Evolutionary conservation across 345 rosid genomes (phyloP), one percentile per base, ranked within the genome.

Genomic region (Camelina laxa): DNA sequence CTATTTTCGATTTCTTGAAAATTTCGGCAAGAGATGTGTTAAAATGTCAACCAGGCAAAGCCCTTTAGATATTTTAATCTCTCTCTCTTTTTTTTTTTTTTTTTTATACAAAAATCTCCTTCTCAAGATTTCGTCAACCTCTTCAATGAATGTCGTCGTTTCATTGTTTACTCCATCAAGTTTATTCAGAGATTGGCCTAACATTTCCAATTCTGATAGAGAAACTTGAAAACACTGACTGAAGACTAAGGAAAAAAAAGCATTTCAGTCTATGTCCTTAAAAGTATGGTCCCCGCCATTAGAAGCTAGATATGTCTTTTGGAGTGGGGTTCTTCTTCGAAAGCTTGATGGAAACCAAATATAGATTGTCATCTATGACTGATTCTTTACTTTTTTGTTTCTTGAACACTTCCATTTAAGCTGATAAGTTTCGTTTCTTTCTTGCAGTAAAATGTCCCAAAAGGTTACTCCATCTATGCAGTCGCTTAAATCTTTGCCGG

Each of bases 401-500:
- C 17, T 70, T 38, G 7, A 42, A 48, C 16, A 65, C 16, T 50
- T 56, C 15, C 47, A 20, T 72, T 31, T 73, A 14, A 62, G 59
- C 81, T 82, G 50, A 71, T 77, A 67, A 68, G 60, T 66, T 75
- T 68, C 73, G 56, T 82, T 24, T 79, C 42, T 61, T 74, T 80
- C 74, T 70, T 76, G 82, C 68, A 83, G 69, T 72, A 85, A 75
- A 73, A 91, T 88, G 93, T 69, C 84, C 1, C 87, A 79, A 78
- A 85, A 79, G 84, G 80, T 81, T 70, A 69, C 72, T 49, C 87
- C 91, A 72, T 82, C 87, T 41, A 74, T 88, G 72, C 85, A 84
- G 79, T 80, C 85, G 14, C 84, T 90, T 82, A 83, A 87, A 82
- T 89, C 96, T 17, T 67, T 88, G 82, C 96, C 97, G 0, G 88